Percentiles rank a stretch among this genome's conserved stretches.
Evolutionary conservation across 2,329 filamentous ascomycete genomes (phyloP).

Genomic region (Anthostomella pinea): DNA sequence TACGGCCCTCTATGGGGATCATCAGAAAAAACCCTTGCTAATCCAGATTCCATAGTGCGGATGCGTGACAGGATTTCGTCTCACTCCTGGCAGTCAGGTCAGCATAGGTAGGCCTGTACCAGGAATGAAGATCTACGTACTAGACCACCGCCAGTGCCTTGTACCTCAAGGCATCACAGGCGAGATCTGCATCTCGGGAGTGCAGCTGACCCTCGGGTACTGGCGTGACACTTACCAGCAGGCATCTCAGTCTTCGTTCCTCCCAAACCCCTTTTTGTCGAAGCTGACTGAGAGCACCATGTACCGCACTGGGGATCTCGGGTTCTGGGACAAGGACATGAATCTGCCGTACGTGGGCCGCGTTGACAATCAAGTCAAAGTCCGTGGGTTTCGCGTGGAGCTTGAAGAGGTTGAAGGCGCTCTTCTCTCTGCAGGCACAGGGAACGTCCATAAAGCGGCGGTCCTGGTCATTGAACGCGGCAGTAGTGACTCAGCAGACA

Average conservation of each 20-base stretch:
- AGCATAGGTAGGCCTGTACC: slow-evolving; percentile 3
- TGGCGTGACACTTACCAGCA: slow-evolving; percentile 1
- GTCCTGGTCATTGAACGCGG: neutral
- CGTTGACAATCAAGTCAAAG: slow-evolving; percentile 8
- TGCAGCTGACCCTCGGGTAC: neutral
- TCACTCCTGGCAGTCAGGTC: neutral
- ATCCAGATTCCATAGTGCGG: slow-evolving; percentile 2
- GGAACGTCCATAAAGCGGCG: slow-evolving; percentile 1
- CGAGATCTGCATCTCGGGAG: slow-evolving; percentile 6
- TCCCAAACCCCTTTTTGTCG: slow-evolving; percentile 2
- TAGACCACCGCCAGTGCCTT: slow-evolving; percentile 4
- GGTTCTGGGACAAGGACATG: slow-evolving; percentile 6
- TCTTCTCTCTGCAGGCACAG: neutral
- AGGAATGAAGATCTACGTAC: slow-evolving; percentile 1
- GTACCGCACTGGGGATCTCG: slow-evolving; percentile 10
- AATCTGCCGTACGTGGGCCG: slow-evolving; percentile 8
- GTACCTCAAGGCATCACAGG: slow-evolving; percentile 5
- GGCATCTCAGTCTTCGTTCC: neutral
- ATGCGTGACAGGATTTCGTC: slow-evolving; percentile 1
- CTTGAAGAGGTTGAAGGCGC: slow-evolving; percentile 10
- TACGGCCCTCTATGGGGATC: too few species aligned
- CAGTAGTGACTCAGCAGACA: neutral
- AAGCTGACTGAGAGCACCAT: neutral
- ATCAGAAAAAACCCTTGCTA: too few species aligned
- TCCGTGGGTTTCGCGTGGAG: slow-evolving; percentile 14